Conservation (phyloP, 352 stramenopile species). For the Phytophthora crassamura region DNA sequence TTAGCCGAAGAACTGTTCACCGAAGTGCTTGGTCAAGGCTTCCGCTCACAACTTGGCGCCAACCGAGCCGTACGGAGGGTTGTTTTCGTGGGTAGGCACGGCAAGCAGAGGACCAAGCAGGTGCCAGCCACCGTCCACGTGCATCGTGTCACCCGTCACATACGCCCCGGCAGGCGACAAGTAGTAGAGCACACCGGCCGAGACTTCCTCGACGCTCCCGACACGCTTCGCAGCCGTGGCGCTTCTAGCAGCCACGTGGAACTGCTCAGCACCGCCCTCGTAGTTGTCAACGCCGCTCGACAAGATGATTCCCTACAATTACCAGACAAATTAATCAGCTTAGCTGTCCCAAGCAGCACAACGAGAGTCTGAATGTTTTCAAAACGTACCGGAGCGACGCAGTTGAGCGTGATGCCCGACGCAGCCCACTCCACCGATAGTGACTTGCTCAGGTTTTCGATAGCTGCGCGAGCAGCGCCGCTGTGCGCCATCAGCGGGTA, state of each 20-base stretch:
- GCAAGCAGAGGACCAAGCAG: constrained; percentile 73
- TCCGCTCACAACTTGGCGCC: too few relatives aligned
- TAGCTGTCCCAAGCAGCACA: background rate
- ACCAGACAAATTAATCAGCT: constrained; percentile 35
- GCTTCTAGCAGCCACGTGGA: constrained; percentile 79
- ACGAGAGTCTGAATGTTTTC: constrained; percentile 28
- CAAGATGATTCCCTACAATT: constrained; percentile 71
- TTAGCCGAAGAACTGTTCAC: too few relatives aligned
- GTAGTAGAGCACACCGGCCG: constrained; percentile 89
- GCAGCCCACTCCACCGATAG: constrained; percentile 94
- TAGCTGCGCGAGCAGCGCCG: constrained; percentile 88
- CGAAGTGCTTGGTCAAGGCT: too few relatives aligned
- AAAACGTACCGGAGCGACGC: constrained; percentile 87
- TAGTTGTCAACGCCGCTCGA: constrained; percentile 91
- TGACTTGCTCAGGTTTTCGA: constrained; percentile 95
- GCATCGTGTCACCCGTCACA: constrained; percentile 89
- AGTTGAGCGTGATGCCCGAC: constrained; percentile 93
- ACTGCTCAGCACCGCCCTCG: constrained; percentile 84
- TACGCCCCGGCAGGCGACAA: constrained; percentile 90
- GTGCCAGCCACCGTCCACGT: constrained; percentile 90
- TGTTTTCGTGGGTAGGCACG: constrained; percentile 80
- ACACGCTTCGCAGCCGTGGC: constrained; percentile 90
- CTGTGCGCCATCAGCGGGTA: constrained; percentile 93
- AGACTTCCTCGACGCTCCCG: constrained; percentile 91
- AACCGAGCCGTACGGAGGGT: constrained; percentile 77